phyloP scores from a whole-genome alignment of 129 eudicot species.

The Tagetes erecta region DNA sequence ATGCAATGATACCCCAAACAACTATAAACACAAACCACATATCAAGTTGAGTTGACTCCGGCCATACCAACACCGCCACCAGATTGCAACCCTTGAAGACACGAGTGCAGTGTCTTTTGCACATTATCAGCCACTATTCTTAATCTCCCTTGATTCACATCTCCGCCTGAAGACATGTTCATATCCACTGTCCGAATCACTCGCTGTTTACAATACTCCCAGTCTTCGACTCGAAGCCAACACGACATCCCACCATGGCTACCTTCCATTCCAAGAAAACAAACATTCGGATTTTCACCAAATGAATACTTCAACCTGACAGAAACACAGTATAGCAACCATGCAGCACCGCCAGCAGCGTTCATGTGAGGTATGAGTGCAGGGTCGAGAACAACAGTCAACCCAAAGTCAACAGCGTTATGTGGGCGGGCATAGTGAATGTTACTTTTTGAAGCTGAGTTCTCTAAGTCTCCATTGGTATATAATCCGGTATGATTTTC shows the following conservation, averaged over 20 bases:
- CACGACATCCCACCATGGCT: slow-evolving; percentile 98
- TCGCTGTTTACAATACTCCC: slow-evolving; percentile 93
- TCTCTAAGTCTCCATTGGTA: slow-evolving; percentile 48
- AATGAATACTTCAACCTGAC: slow-evolving; percentile 79
- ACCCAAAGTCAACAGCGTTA: slow-evolving; percentile 87
- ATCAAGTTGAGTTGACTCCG: slow-evolving; percentile 22
- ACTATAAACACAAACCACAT: background rate
- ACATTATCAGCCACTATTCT: slow-evolving; percentile 84
- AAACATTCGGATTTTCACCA: slow-evolving; percentile 70
- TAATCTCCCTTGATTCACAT: slow-evolving; percentile 75
- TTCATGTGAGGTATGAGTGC: slow-evolving; percentile 80
- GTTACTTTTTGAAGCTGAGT: slow-evolving; percentile 69
- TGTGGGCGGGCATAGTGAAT: slow-evolving; percentile 82
- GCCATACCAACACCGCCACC: slow-evolving; percentile 35
- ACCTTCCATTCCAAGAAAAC: slow-evolving; percentile 93
- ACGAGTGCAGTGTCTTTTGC: slow-evolving; percentile 65
- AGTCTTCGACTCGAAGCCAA: slow-evolving; percentile 76
- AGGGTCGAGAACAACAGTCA: slow-evolving; percentile 94
- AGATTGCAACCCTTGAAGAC: slow-evolving; percentile 72
- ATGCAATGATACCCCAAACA: slow-evolving; percentile 26
- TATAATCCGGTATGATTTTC: slow-evolving; percentile 74
- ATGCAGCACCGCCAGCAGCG: slow-evolving; percentile 99
- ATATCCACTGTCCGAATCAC: slow-evolving; percentile 74
- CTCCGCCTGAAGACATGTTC: slow-evolving; percentile 56
- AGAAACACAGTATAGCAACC: slow-evolving; percentile 97